A percentile compares a stretch with the other conserved stretches of the same genome.
phyloP scores from a whole-genome alignment of 257 asterid genomes.

The Solanum chiquidenum region DNA sequence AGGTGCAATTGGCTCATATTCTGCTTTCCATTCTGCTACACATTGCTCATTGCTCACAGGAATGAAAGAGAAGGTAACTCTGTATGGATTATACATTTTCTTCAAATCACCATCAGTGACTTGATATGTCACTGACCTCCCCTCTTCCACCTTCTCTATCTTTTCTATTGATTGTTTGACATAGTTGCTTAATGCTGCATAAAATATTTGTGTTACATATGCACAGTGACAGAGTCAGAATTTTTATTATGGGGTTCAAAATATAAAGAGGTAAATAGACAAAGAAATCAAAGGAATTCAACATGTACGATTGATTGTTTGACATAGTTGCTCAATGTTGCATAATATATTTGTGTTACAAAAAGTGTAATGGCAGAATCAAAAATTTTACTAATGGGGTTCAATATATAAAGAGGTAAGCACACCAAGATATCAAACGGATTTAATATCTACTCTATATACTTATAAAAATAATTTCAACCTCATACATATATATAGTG shows the following conservation, averaged over 20 bases:
- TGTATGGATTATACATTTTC: conserved; percentile 2
- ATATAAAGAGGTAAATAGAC: no score
- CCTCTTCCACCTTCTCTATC: not conserved
- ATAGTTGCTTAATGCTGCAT: not conserved
- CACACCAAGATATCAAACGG: no score
- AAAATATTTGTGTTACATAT: not conserved
- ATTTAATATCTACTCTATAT: no score
- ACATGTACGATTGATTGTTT: not conserved
- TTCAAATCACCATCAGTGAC: not conserved
- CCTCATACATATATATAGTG: not conserved
- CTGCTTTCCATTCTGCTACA: not conserved
- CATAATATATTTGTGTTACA: not conserved
- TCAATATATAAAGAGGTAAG: not conserved
- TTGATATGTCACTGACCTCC: not conserved
- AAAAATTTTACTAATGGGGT: not conserved
- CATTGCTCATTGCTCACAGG: not conserved
- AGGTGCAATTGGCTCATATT: not conserved
- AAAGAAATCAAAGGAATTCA: not conserved
- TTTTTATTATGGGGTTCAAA: no score
- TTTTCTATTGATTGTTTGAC: not conserved
- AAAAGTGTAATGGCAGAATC: not conserved
- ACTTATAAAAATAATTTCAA: no score
- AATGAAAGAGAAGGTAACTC: not conserved
- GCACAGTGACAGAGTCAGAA: not conserved
- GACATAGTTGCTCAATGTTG: not conserved